Base-by-base conservation (phyloP, 768 basidiomycete genomes). In the Amanita inopinata region DNA sequence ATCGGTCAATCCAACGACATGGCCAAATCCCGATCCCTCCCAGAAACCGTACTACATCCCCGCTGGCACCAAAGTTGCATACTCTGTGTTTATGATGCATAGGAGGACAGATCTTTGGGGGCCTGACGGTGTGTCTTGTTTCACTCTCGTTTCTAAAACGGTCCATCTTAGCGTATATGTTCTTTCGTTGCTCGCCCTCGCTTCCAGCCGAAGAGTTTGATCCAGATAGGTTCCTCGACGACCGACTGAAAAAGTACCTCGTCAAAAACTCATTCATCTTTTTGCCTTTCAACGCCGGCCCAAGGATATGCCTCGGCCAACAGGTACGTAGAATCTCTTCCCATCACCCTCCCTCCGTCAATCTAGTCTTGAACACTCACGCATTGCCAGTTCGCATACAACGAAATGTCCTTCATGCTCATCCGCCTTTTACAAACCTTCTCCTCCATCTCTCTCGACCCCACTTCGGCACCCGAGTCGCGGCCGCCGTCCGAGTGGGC, bases 201-300 rank as follows among this genome's bases (percentile, higher is more conserved):
- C 14, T 33, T 23, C 31, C 46, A 80, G 80, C 80, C 3, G 65
- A 74, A 35, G 69, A 75, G 52, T 83, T 83, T 43, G 81, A 85
- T 52, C 81, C 82, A 0, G 79, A 82, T 46, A 72, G 81, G 3
- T 84, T 80, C 65, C 62, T 83, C 33, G 82, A 83, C 52, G 65
- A 75, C 7, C 65, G 81, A 7, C 56, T 81, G 24, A 67, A 75
- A 48, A 75, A 73, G 51, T 79, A 81, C 44, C 64, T 83, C 20
- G 61, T 71, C 20, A 68, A 72, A 27, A 80, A 81, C 49, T 71
- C 78, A 0, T 82, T 78, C 61, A 79, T 82, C 45, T 86, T 85
- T 62, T 65, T 83, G 3, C 78, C 77, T 11, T 79, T 79, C 63
- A 78, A 77, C 44, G 75, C 70, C 2, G 71, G 71, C 11, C 77